Evolutionary conservation across 495 filamentous ascomycete genomes (phyloP).

Genomic region (Copromyces sp.): DNA sequence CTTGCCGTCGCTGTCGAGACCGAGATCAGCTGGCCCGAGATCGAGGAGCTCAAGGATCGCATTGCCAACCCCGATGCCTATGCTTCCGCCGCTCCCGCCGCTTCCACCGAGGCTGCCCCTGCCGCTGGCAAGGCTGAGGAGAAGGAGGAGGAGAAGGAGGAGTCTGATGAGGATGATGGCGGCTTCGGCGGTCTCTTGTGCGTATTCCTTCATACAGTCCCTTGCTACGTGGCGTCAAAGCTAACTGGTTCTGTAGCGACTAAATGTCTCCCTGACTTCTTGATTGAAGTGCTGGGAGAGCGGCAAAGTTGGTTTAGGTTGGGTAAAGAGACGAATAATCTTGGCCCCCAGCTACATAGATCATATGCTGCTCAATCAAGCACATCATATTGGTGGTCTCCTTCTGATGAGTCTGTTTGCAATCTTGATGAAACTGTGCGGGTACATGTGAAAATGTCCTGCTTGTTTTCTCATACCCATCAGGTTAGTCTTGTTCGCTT

Average conservation of each 20-base stretch:
- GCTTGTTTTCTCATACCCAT: constrained; percentile 1
- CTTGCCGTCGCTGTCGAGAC: constrained; percentile 83
- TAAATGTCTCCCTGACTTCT: constrained; percentile 23
- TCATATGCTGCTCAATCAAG: constrained; percentile 36
- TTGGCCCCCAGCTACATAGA: constrained; percentile 33
- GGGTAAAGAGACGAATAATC: constrained; percentile 24
- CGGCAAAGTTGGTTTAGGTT: constrained; percentile 29
- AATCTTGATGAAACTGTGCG: neutral
- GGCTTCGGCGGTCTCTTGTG: constrained; percentile 66
- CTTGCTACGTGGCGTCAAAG: neutral
- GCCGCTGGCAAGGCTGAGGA: constrained; percentile 47
- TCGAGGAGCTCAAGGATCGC: constrained; percentile 95
- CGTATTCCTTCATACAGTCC: constrained; percentile 18
- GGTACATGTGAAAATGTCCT: neutral
- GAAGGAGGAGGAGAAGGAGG: constrained; percentile 51
- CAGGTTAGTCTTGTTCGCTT: constrained; percentile 34
- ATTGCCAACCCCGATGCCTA: constrained; percentile 97
- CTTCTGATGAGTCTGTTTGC: constrained; percentile 7
- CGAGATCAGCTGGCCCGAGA: constrained; percentile 89
- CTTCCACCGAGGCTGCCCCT: constrained; percentile 43
- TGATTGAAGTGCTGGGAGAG: constrained; percentile 23
- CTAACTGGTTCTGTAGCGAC: constrained; percentile 29
- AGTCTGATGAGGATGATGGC: constrained; percentile 43
- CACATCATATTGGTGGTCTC: constrained; percentile 21
- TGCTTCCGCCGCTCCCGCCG: constrained; percentile 65